Percentiles rank a stretch among this genome's conserved stretches.
Evolutionary conservation across 2,329 filamentous ascomycete species (phyloP).

Genomic region (Arthrobotrys entomopaga): DNA sequence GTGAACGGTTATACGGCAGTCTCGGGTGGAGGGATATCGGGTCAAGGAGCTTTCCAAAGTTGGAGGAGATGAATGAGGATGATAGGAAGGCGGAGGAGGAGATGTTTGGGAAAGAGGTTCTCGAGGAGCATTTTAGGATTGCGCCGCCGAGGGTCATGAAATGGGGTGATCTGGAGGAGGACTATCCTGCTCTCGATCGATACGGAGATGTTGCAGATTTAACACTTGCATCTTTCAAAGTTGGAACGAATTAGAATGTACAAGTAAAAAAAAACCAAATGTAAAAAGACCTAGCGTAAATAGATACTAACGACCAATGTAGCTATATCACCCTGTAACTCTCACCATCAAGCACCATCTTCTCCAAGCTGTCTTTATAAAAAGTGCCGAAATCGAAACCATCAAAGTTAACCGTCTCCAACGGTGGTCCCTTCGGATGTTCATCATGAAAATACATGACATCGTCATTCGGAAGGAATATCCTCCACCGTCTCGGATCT

Average conservation of each 20-base stretch:
- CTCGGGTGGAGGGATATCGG: slow-evolving; percentile 32
- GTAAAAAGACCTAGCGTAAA: not conserved
- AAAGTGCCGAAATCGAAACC: slow-evolving; percentile 29
- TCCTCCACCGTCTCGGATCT: slow-evolving; percentile 35
- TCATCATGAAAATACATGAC: slow-evolving; percentile 43
- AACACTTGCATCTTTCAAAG: not conserved
- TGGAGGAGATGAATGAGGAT: slow-evolving; percentile 40
- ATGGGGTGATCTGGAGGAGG: slow-evolving; percentile 14
- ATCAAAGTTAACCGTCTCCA: slow-evolving; percentile 20
- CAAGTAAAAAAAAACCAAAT: not conserved
- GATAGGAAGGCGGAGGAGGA: slow-evolving; percentile 29
- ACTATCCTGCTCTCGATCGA: slow-evolving; percentile 14
- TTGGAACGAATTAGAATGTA: not conserved
- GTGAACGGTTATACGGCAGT: slow-evolving; percentile 23
- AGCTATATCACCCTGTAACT: not conserved
- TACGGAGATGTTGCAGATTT: slow-evolving; percentile 14
- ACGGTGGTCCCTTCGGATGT: slow-evolving; percentile 20
- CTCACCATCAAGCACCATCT: slow-evolving; percentile 18
- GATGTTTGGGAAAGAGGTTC: slow-evolving; percentile 23
- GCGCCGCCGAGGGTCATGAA: slow-evolving; percentile 21
- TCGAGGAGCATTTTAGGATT: slow-evolving; percentile 25
- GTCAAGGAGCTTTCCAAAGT: slow-evolving; percentile 12
- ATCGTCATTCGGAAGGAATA: slow-evolving; percentile 41
- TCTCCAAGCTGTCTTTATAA: slow-evolving; percentile 31
- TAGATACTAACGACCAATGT: not conserved